Evolutionary conservation across 768 basidiomycete species (phyloP).

Genomic region (Boletus pseudopeckii): DNA sequence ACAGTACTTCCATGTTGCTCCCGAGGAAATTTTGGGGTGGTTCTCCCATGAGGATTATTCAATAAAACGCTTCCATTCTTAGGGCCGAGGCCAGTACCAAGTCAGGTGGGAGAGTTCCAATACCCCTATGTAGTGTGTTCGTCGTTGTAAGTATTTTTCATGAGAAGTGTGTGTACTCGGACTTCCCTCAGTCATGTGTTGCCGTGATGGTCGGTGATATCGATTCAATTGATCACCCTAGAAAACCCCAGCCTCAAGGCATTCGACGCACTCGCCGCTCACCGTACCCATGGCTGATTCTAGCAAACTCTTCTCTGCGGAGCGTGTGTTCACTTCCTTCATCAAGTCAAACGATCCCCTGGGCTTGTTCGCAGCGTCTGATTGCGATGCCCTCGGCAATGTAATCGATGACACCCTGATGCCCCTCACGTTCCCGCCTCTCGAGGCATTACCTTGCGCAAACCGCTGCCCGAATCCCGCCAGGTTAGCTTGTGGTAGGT

Average conservation of each 20-base stretch:
- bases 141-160: not conserved
- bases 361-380: conserved; percentile 7
- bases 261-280: not conserved
- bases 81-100: no score
- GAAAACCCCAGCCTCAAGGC: not conserved
- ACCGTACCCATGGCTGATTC: conserved; percentile 8
- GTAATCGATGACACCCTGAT: conserved; percentile 11
- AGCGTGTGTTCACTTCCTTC: conserved; percentile 7
- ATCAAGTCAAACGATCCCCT: conserved; percentile 21
- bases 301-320: not conserved
- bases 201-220: conserved; percentile 1
- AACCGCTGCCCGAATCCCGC: conserved; percentile 32
- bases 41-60: not conserved
- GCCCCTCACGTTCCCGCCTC: conserved; percentile 21
- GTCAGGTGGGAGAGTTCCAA: not conserved
- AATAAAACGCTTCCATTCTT: not conserved
- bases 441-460: conserved; percentile 31
- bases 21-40: not conserved
- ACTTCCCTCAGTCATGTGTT: not conserved
- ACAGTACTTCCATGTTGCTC: not conserved
- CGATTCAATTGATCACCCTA: not conserved
- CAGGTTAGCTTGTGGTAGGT: conserved; percentile 22
- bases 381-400: conserved; percentile 18
- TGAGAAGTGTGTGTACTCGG: not conserved
- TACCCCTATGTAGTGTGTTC: not conserved